phyloP scores from a whole-genome alignment of 192 early-diverging fungal species.

The Neocallimastix lanati region DNA sequence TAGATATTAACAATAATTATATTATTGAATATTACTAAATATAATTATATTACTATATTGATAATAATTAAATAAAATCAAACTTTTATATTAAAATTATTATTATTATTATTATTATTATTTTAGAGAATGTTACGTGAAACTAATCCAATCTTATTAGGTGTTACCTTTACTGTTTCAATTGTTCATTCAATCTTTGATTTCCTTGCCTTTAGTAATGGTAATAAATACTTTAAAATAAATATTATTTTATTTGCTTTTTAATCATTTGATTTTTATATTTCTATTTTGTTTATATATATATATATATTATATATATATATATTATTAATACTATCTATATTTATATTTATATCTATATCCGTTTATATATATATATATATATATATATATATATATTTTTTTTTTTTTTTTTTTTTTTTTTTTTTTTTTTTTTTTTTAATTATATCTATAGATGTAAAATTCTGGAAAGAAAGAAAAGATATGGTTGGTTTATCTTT shows the following conservation, averaged over 20 bases:
- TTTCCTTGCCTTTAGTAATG: slow-evolving; percentile 86
- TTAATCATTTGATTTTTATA: no score
- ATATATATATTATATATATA: not conserved
- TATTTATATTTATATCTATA: no score
- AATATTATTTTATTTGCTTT: no score
- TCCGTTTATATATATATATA: not conserved
- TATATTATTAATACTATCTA: not conserved
- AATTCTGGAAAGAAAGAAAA: slow-evolving; percentile 74
- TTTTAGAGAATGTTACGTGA: slow-evolving; percentile 71
- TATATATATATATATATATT: not conserved
- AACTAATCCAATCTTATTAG: slow-evolving; percentile 68
- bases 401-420: not conserved
- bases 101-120: no score
- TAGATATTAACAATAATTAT: no score
- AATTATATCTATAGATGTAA: slow-evolving; percentile 38
- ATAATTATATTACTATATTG: no score
- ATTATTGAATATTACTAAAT: no score
- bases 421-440: not conserved
- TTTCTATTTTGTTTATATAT: not conserved
- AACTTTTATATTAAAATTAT: no score
- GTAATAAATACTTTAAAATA: slow-evolving; percentile 28
- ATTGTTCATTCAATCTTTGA: slow-evolving; percentile 71
- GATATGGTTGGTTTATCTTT: slow-evolving; percentile 68
- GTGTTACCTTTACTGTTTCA: slow-evolving; percentile 56
- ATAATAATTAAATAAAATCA: no score